These are phyloP conservation scores for Solanum pimpinellifolium DNA, from an alignment of 257 asterid genomes.

Conservation along the genomic window DNA sequence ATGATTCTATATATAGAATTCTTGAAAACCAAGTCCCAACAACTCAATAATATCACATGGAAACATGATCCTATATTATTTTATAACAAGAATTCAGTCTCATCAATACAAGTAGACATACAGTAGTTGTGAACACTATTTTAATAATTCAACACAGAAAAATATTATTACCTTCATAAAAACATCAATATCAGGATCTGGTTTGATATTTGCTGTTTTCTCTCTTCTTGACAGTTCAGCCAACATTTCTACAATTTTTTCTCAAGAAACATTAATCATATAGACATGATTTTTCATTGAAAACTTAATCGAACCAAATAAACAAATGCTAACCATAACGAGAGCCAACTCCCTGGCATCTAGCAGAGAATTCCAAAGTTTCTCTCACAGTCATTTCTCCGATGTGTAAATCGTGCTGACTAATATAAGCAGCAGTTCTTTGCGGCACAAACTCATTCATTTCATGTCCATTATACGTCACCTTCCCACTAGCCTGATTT, in stretches of 20 bases:
- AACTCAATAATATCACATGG: neutral
- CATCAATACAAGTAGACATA: neutral
- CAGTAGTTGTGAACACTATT: neutral
- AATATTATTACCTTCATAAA: slow-evolving; percentile 20
- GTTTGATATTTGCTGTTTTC: slow-evolving; percentile 25
- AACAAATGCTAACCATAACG: slow-evolving; percentile 40
- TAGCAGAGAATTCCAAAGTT: slow-evolving; percentile 58
- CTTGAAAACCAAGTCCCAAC: neutral
- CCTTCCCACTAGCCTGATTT: slow-evolving; percentile 1
- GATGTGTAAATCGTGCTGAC: slow-evolving; percentile 54
- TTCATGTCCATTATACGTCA: slow-evolving; percentile 49
- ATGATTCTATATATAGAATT: neutral
- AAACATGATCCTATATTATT: neutral
- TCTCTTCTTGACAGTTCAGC: slow-evolving; percentile 33
- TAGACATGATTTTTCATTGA: neutral
- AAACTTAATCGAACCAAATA: neutral
- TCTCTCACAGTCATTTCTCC: slow-evolving; percentile 79
- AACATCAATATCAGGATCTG: slow-evolving; percentile 33
- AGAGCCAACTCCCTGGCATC: slow-evolving; percentile 70
- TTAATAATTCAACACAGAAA: neutral
- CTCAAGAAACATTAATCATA: neutral
- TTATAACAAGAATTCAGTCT: neutral
- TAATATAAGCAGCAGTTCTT: slow-evolving; percentile 55
- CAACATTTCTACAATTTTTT: slow-evolving; percentile 13
- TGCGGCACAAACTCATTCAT: slow-evolving; percentile 51